Evolutionary conservation across 768 basidiomycete species (phyloP), one percentile per base, ranked within the genome.

Genomic region (Steccherinum ochraceum): DNA sequence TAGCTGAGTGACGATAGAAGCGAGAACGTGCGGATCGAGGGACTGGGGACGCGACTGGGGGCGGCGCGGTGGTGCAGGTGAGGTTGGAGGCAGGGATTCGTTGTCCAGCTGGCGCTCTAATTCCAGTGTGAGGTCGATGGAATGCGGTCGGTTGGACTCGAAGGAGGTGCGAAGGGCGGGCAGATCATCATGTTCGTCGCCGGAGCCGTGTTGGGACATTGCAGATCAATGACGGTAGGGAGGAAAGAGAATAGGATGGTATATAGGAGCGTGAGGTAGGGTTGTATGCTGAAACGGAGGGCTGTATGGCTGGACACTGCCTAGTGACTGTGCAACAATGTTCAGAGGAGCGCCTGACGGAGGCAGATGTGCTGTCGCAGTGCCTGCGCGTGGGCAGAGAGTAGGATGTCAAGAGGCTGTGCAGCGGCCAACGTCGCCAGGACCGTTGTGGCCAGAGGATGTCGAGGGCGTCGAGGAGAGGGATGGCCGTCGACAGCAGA

Each of bases 91-190:
- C 3, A 80, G 73, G 3, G 79, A 79, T 46, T 87, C 86, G 61
- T 76, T 73, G 42, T 81, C 74, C 39, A 92, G 77, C 67, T 89
- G 80, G 47, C 77, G 81, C 63, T 92, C 89, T 55, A 92, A 80
- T 58, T 88, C 87, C 54, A 92, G 77, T 45, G 80, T 79, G 53
- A 88, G 78, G 67, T 92, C 89, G 62, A 90, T 88, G 24, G 86
- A 88, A 45, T 59, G 68, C 11, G 64, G 68, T 1, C 70, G 70
- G 45, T 64, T 57, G 18, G 63, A 48, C 39, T 61, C 59, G 41
- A 52, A 52, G n/a, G n/a, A n/a, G n/a, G n/a, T n/a, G n/a, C n/a
- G n/a, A n/a, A n/a, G n/a, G n/a, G n/a, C n/a, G n/a, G 30, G 7
- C 30, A 35, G 7, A 16, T 35, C 30, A 16, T 58, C 56, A 19